A percentile compares a stretch with the other conserved stretches of the same genome.
Conservation (phyloP, 2,329 filamentous ascomycete genomes). For the Coniochaeta prunicola region DNA sequence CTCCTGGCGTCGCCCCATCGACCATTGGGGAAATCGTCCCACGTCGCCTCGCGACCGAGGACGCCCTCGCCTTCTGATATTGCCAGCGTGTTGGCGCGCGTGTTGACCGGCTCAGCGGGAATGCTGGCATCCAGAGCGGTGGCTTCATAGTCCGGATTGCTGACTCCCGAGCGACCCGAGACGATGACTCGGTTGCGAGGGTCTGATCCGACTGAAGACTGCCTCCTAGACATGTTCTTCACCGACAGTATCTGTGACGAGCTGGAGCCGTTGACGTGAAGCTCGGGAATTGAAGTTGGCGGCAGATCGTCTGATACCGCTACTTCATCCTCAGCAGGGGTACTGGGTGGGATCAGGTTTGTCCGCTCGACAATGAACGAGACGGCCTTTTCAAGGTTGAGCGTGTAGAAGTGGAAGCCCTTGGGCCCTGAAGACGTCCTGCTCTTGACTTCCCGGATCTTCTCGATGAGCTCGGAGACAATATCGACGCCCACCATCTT, state of each 20-base stretch:
- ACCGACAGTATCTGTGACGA: conserved; percentile 21
- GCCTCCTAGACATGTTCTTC: conserved; percentile 46
- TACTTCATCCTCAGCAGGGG: conserved; percentile 42
- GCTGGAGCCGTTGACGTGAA: conserved; percentile 42
- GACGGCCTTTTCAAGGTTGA: conserved; percentile 94
- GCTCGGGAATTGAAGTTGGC: conserved; percentile 33
- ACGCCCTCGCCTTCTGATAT: conserved; percentile 91
- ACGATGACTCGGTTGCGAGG: conserved; percentile 85
- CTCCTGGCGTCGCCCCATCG: conserved; percentile 91
- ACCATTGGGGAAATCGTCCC: conserved; percentile 97
- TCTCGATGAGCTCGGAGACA: conserved; percentile 73
- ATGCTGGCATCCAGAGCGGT: conserved; percentile 70
- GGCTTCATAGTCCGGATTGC: conserved; percentile 60
- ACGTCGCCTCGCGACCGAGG: conserved; percentile 88
- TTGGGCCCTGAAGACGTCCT: conserved; percentile 48
- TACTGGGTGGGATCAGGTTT: conserved; percentile 62
- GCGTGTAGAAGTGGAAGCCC: conserved; percentile 95
- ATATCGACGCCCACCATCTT: conserved; percentile 78
- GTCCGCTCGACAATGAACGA: conserved; percentile 86
- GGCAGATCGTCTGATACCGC: conserved; percentile 41
- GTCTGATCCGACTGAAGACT: conserved; percentile 75
- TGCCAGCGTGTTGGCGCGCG: conserved; percentile 75
- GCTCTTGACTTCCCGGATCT: conserved; percentile 58
- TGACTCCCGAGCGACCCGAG: conserved; percentile 48
- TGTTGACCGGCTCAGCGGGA: conserved; percentile 67